Evolutionary conservation across 768 basidiomycete genomes (phyloP).

Genomic region (Lactifluus rugatus): DNA sequence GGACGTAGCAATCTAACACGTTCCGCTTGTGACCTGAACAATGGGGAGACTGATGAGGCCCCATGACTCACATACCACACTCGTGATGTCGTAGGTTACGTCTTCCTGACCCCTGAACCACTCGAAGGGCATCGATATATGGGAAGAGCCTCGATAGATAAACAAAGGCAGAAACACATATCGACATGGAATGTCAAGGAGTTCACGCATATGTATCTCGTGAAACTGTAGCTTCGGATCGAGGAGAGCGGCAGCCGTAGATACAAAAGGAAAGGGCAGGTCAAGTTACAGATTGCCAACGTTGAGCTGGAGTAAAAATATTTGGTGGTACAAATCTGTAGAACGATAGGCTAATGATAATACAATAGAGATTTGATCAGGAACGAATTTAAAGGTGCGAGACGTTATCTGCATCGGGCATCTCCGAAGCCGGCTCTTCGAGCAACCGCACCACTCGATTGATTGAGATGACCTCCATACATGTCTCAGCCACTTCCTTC

Average conservation of each 20-base stretch:
- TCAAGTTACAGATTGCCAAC: too few species aligned
- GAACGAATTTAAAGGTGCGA: slow-evolving; percentile 31
- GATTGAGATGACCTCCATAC: background rate
- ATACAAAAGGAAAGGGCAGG: background rate
- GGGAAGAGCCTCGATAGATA: background rate
- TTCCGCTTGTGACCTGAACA: too few species aligned
- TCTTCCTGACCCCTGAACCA: background rate
- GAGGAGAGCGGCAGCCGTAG: slow-evolving; percentile 29
- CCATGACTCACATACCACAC: too few species aligned
- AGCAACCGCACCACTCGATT: background rate
- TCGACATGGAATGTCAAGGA: too few species aligned
- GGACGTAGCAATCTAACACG: too few species aligned
- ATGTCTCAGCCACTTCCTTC: background rate
- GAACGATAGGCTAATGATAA: slow-evolving; percentile 47
- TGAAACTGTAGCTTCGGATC: slow-evolving; percentile 29
- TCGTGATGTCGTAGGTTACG: background rate
- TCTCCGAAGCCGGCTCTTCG: slow-evolving; percentile 34
- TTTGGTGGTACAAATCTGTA: slow-evolving; percentile 25
- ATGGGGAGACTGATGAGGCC: too few species aligned
- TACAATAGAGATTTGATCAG: slow-evolving; percentile 24
- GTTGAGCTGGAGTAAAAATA: too few species aligned
- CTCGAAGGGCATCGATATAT: background rate
- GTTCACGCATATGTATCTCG: too few species aligned
- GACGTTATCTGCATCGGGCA: slow-evolving; percentile 55
- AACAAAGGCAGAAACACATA: background rate